Evolutionary conservation across 768 basidiomycete genomes (phyloP).

Genomic region (Mycena leptocephala): DNA sequence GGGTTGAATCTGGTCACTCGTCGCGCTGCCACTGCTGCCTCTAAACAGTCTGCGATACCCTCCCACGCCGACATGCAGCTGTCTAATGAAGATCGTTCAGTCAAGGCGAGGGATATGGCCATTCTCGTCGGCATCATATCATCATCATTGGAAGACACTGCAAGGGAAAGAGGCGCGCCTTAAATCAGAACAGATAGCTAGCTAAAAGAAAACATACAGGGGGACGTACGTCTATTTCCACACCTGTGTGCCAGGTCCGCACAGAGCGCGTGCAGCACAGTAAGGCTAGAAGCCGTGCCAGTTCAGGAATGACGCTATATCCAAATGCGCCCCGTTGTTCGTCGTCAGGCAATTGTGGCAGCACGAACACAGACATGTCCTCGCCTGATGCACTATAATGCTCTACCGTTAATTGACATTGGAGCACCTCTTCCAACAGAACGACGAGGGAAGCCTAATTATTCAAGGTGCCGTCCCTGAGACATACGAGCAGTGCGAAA

Average conservation of each 20-base stretch:
- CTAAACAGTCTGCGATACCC: conserved; percentile 27
- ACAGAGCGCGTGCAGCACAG: conserved; percentile 52
- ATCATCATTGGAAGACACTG: conserved; percentile 58
- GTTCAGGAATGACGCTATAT: conserved; percentile 29
- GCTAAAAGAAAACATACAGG: conserved; percentile 1
- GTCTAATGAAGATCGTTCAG: conserved; percentile 69
- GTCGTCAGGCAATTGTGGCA: conserved; percentile 33
- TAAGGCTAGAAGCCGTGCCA: conserved; percentile 26
- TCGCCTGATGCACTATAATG: conserved; percentile 2
- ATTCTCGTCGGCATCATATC: conserved; percentile 58
- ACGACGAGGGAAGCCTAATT: background rate
- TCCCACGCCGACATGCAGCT: conserved; percentile 66
- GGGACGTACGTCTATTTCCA: conserved; percentile 48
- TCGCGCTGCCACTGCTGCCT: too few species aligned
- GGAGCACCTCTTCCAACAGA: conserved; percentile 18
- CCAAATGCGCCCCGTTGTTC: conserved; percentile 2
- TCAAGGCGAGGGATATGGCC: conserved; percentile 63
- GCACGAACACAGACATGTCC: conserved; percentile 3
- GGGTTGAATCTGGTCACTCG: too few species aligned
- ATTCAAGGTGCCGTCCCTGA: conserved; percentile 12
- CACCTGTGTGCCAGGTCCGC: conserved; percentile 45
- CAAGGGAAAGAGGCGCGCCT: conserved; percentile 16
- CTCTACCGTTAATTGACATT: conserved; percentile 31
- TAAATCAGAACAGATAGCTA: conserved; percentile 5
- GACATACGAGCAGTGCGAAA: conserved; percentile 49